Percentiles rank a stretch among this genome's conserved stretches.
Evolutionary conservation across 2,329 filamentous ascomycete genomes (phyloP).

Genomic region (Graphiopsis chlorocephala): DNA sequence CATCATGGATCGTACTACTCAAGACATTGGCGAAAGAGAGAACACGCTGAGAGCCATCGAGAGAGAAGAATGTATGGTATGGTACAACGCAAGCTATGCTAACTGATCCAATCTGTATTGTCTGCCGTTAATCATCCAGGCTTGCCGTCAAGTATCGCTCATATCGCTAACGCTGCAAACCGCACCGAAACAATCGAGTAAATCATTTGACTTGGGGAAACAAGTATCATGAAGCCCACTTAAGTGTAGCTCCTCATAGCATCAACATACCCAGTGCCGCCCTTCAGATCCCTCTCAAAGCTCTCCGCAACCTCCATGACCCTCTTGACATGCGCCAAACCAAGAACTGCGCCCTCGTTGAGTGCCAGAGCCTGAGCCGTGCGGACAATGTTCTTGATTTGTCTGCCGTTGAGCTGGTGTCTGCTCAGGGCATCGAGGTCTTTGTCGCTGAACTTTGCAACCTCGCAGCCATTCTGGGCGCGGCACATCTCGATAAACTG

Average conservation of each 20-base stretch:
- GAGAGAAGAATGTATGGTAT: not conserved
- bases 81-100: not conserved
- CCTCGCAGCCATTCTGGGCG: slow-evolving; percentile 59
- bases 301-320: slow-evolving; percentile 81
- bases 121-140: not conserved
- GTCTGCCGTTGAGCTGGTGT: slow-evolving; percentile 66
- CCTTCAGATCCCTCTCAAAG: slow-evolving; percentile 80
- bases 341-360: slow-evolving; percentile 67
- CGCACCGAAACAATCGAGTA: not conserved
- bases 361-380: slow-evolving; percentile 80
- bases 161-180: not conserved
- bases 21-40: not conserved
- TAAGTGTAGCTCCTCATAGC: slow-evolving; percentile 76
- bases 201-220: not conserved
- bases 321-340: slow-evolving; percentile 75
- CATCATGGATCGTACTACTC: not conserved
- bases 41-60: not conserved
- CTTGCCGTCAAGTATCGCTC: not conserved
- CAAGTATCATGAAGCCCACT: not conserved
- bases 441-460: slow-evolving; percentile 61
- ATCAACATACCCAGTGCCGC: slow-evolving; percentile 75
- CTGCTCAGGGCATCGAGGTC: slow-evolving; percentile 67
- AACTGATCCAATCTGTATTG: not conserved
- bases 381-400: slow-evolving; percentile 85
- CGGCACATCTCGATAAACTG: slow-evolving; percentile 76